Conservation (phyloP, 2,329 filamentous ascomycete species). For the Alternaria sp. region DNA sequence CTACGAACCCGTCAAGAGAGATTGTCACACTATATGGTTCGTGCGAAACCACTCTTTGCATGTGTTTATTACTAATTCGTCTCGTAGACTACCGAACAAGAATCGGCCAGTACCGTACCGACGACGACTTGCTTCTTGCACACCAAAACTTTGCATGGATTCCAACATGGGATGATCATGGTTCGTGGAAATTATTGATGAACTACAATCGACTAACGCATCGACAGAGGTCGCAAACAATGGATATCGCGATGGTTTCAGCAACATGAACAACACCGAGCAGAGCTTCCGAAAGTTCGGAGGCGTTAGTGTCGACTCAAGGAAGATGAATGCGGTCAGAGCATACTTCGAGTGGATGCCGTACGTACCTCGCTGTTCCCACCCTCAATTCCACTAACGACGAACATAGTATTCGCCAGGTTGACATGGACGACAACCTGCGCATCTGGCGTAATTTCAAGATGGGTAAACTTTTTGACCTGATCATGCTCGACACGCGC, state of each 20-base stretch:
- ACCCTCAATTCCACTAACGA: conserved; percentile 55
- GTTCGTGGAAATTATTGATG: background rate
- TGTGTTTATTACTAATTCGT: background rate
- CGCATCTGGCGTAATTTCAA: conserved; percentile 53
- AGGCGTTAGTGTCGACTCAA: conserved; percentile 52
- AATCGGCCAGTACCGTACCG: conserved; percentile 52
- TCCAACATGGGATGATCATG: conserved; percentile 55
- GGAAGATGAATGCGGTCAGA: conserved; percentile 58
- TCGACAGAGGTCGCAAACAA: conserved; percentile 54
- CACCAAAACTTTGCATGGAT: conserved; percentile 56
- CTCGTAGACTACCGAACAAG: conserved; percentile 51
- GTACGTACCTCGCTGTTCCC: conserved; percentile 22
- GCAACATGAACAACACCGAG: conserved; percentile 55
- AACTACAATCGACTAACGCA: background rate
- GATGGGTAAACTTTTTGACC: conserved; percentile 52
- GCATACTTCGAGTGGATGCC: conserved; percentile 59
- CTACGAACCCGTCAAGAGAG: conserved; percentile 44
- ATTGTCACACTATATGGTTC: conserved; percentile 51
- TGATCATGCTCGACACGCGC: conserved; percentile 54
- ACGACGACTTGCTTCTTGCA: conserved; percentile 51
- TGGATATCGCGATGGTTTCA: conserved; percentile 52
- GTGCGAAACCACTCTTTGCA: background rate
- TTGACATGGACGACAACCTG: conserved; percentile 56
- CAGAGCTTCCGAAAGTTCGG: conserved; percentile 52
- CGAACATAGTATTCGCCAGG: conserved; percentile 49